phyloP scores from a whole-genome alignment of 1,284 basidiomycete genomes.

The Tylopilus microsporus region DNA sequence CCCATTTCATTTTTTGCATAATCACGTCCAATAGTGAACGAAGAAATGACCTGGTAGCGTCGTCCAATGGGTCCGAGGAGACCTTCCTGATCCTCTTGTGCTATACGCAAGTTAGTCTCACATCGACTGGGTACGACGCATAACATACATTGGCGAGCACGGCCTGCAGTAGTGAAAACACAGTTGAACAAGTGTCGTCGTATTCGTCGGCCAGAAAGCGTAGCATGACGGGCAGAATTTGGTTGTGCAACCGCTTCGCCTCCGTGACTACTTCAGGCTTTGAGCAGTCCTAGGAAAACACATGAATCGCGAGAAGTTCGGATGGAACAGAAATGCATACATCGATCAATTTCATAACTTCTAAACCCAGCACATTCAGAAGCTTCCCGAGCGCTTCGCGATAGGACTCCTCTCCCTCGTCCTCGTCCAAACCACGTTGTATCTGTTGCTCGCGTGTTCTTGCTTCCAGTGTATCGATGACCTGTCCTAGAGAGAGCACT shows the following conservation, averaged over 20 bases:
- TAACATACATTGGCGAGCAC: constrained; percentile 68
- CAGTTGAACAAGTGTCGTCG: constrained; percentile 80
- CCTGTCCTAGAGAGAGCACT: constrained; percentile 79
- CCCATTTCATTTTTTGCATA: constrained; percentile 91
- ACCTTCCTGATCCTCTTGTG: constrained; percentile 76
- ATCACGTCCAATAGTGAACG: constrained; percentile 75
- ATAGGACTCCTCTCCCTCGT: constrained; percentile 80
- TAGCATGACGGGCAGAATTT: constrained; percentile 78
- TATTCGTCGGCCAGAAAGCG: constrained; percentile 87
- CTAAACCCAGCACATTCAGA: constrained; percentile 78
- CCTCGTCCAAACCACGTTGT: constrained; percentile 61
- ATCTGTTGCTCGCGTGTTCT: constrained; percentile 69
- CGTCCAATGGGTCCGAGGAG: constrained; percentile 62
- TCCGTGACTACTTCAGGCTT: constrained; percentile 62
- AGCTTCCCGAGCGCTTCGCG: constrained; percentile 85
- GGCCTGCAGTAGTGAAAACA: constrained; percentile 76
- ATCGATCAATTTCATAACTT: constrained; percentile 81
- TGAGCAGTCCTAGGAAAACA: constrained; percentile 49
- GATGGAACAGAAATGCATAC: constrained; percentile 36
- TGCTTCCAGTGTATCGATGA: constrained; percentile 74
- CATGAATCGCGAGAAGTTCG: constrained; percentile 6
- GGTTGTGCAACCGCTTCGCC: constrained; percentile 64
- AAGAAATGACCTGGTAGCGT: constrained; percentile 77
- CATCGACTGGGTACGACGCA: neutral
- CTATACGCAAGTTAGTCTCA: constrained; percentile 36